Evolutionary conservation across 768 basidiomycete genomes (phyloP), one percentile per base, ranked within the genome.

Genomic region (Suillus sp.): DNA sequence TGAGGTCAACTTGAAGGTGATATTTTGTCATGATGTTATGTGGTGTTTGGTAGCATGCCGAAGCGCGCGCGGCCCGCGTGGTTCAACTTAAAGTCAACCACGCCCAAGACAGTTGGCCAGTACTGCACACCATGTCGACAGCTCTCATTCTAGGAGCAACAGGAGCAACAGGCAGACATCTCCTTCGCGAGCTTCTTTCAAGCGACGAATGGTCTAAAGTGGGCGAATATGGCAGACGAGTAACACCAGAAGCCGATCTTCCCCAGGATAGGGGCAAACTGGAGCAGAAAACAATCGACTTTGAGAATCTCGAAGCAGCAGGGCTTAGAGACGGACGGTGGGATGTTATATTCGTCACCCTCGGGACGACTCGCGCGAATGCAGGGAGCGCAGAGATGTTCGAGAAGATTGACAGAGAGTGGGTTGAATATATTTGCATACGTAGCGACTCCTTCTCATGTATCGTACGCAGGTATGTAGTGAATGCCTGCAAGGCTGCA

Each of bases 141-240:
- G 90, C 91, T n/a, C 82, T 93, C 62, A 77, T 94, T 25, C 67
- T 94, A 48, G 92, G 92, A 22, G 87, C 86, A 1, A 92, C 92
- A 1, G 92, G 92, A 57, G 86, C 86, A 58, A 81, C 81, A 3
- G 92, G 92, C 38, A 82, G 81, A 45, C 75, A 82, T 45, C 76
- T 92, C 50, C 82, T 94, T 18, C 77, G 77, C 27, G 81, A 88
- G 56, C 82, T 93, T 8, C 83, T 94, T 34, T 74, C 79, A 2
- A 85, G 83, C 16, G 69, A 83, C 25, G 72, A 86, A 32, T 87
- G 83, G 77, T 73, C 82, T 1, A 81, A 80, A 48, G 85, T 93
- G 3, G 84, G 81, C 61, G 91, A 92, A 65, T 90, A 85, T 63
- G 92, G 92, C 0, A 81, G 93, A 27, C 79, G 83, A 22, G 76